These are phyloP conservation scores for Mesostigma viride DNA, from an alignment of 139 green algal species.

Conservation along the genomic window DNA sequence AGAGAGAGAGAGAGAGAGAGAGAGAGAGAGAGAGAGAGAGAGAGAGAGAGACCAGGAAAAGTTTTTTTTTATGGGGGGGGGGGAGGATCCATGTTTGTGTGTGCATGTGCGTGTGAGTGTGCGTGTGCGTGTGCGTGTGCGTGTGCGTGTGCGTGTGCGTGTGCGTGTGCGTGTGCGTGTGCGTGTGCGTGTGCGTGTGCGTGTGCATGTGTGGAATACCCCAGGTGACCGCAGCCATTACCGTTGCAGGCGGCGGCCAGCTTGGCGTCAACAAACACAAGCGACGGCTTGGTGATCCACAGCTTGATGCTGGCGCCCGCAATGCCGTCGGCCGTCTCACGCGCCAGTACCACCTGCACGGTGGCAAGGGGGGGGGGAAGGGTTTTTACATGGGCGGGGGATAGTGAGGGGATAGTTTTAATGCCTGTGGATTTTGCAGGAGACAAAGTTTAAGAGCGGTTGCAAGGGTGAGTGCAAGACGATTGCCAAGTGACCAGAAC, in stretches of 20 bases:
- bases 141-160: not conserved
- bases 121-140: not conserved
- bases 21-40: not conserved
- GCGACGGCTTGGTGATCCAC: not conserved
- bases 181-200: not conserved
- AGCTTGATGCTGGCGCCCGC: constrained; percentile 3
- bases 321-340: not conserved
- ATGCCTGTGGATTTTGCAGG: not conserved
- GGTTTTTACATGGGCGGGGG: no score
- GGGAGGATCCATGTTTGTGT: not conserved
- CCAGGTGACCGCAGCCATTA: not conserved
- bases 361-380: not conserved
- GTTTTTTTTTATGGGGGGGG: not conserved
- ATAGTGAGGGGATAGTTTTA: no score
- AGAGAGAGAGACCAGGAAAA: constrained; percentile 2
- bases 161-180: not conserved
- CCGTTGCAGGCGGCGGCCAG: constrained; percentile 1
- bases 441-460: not conserved
- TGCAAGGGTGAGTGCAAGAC: not conserved
- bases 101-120: not conserved
- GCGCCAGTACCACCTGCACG: constrained; percentile 5
- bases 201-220: not conserved
- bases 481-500: not conserved
- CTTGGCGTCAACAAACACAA: constrained; percentile 5
- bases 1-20: not conserved